Base-by-base conservation (phyloP, 148 eudicot genomes). In the Rhododendron ferrugineum region DNA sequence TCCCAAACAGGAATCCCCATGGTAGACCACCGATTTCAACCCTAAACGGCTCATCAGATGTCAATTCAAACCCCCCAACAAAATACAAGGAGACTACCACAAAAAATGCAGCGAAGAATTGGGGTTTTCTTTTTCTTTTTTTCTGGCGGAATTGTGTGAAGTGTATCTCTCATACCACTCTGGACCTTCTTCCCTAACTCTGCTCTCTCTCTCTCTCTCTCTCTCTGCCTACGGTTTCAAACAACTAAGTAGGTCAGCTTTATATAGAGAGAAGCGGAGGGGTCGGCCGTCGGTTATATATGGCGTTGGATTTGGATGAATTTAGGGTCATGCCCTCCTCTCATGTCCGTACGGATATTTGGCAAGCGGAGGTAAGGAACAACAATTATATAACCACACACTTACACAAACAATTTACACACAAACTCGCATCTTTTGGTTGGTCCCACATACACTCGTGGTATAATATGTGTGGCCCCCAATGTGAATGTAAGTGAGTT, bases 11-110 rank as follows among this genome's bases (percentile, higher is more conserved):
- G 86, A 64, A 36, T 93, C 98, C 0, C 96, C 96, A 28, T 91
- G 91, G 88, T 86, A 93, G 40, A 95, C 93, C 87, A 89, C 86
- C 60, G 92, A 87, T 92, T 92, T 92, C 79, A 91, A 89, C 94
- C 98, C 98, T 93, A 92, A 80, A 64, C 87, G 90, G 83, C 89
- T 90, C 93, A 92, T 91, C 23, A 6, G 32, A 88, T 36, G 23
- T 23, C 70, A 72, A 79, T 73, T 78, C 37, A 49, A 83, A 52
- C 13, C 36, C 74, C 18, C 34, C 78, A 64, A 49, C 42, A 56
- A n/a, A 30, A 22, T 3, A 60, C 74, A 32, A 54, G 11, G 13
- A 34, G 1, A 26, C 49, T 84, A 34, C 56, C 13, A 47, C 60
- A 68, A 14, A 83, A 42, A 83, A 50, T 83, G 79, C 36, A 32